phyloP scores from a whole-genome alignment of 1,284 basidiomycete species.

The Leccinum fuscescens region DNA sequence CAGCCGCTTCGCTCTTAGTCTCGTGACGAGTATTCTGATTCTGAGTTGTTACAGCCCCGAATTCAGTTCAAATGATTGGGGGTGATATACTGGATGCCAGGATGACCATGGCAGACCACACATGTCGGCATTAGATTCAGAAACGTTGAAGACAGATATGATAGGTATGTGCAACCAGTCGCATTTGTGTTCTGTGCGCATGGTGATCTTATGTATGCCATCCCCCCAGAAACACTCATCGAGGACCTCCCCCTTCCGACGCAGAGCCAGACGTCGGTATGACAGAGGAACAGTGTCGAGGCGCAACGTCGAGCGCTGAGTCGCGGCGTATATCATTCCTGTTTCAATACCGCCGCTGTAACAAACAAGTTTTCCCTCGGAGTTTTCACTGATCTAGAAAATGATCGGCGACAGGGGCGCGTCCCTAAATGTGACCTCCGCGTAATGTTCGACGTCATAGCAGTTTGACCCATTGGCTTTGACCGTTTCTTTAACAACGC shows the following conservation, averaged over 20 bases:
- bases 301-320: conserved; percentile 68
- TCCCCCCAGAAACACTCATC: conserved; percentile 42
- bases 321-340: conserved; percentile 71
- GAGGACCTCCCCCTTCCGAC: conserved; percentile 42
- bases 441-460: not conserved
- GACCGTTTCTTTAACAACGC: conserved; percentile 51
- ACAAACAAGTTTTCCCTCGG: not conserved
- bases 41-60: no score
- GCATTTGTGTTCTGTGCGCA: no score
- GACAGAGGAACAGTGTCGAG: conserved; percentile 62
- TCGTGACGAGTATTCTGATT: no score
- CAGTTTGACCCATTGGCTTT: conserved; percentile 28
- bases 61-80: no score
- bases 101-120: no score
- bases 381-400: not conserved
- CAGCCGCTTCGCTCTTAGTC: conserved; percentile 16
- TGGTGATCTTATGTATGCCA: no score
- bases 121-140: no score
- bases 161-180: no score
- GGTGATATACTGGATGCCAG: no score
- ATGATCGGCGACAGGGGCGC: not conserved
- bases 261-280: conserved; percentile 47
- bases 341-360: conserved; percentile 35
- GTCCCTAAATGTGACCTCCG: not conserved
- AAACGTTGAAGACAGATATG: no score